A percentile compares a stretch with the other conserved stretches of the same genome.
These are phyloP conservation scores for Phytophthora constricta DNA, from an alignment of 352 stramenopile genomes.

Conservation along the genomic window DNA sequence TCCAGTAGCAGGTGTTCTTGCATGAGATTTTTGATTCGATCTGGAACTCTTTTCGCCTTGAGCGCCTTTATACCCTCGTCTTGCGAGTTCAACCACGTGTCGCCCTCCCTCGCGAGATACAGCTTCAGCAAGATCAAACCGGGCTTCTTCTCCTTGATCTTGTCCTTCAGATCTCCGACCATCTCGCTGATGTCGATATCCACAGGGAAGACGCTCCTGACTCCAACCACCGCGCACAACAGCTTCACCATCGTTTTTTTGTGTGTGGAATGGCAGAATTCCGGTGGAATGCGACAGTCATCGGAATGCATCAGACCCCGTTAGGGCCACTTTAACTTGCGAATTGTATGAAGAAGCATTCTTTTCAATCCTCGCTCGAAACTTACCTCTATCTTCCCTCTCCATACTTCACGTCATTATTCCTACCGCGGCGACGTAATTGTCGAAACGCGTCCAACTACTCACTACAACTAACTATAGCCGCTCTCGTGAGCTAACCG, in stretches of 20 bases:
- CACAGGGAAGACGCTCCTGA: conserved; percentile 31
- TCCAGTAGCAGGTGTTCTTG: conserved; percentile 18
- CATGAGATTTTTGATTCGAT: conserved; percentile 35
- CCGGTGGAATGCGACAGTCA: too few relatives aligned
- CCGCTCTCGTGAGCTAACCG: too few relatives aligned
- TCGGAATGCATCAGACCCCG: too few relatives aligned
- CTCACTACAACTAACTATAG: too few relatives aligned
- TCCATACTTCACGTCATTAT: too few relatives aligned
- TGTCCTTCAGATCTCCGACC: conserved; percentile 38
- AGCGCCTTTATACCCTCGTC: conserved; percentile 15
- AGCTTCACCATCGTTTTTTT: conserved; percentile 27
- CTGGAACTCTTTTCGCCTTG: conserved; percentile 19
- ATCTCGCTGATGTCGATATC: conserved; percentile 21
- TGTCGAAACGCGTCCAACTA: too few relatives aligned
- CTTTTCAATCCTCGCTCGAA: too few relatives aligned
- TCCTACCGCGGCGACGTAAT: too few relatives aligned
- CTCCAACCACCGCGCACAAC: conserved; percentile 31
- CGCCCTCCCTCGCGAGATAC: conserved; percentile 17
- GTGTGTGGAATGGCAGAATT: conserved; percentile 17
- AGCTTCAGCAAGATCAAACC: conserved; percentile 21
- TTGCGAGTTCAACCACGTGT: conserved; percentile 29
- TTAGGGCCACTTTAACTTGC: too few relatives aligned
- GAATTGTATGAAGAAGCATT: too few relatives aligned
- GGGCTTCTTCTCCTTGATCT: conserved; percentile 35
- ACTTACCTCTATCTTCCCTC: too few relatives aligned